These are phyloP conservation scores for Sesbania bispinosa DNA, from an alignment of 306 rosid genomes.

Conservation along the genomic window DNA sequence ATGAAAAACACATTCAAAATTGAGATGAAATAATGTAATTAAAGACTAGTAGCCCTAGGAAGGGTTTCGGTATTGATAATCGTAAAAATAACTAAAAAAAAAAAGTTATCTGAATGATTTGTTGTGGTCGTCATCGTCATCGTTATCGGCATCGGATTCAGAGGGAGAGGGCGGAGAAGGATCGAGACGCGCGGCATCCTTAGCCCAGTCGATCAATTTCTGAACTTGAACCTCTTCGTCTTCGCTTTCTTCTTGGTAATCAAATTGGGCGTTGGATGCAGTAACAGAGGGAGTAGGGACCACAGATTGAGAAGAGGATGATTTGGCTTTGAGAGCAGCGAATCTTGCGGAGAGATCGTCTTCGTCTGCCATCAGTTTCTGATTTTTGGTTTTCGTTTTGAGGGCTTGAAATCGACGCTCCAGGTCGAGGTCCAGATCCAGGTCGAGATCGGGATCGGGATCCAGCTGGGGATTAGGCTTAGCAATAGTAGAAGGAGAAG, in stretches of 20 bases:
- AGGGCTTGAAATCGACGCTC: slow-evolving; percentile 71
- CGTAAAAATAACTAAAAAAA: neutral
- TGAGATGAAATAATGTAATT: too few species aligned
- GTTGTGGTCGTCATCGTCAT: neutral
- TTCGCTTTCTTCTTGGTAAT: slow-evolving; percentile 23
- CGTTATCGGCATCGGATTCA: slow-evolving; percentile 13
- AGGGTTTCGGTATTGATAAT: too few species aligned
- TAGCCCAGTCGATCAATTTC: slow-evolving; percentile 80
- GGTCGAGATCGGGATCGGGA: neutral
- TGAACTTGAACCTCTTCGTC: slow-evolving; percentile 65
- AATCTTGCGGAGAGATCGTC: slow-evolving; percentile 58
- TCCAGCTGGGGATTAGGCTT: neutral
- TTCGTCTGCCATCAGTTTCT: neutral
- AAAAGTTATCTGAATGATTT: neutral
- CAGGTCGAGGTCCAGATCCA: slow-evolving; percentile 44
- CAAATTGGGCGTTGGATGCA: neutral
- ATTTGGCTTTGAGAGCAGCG: slow-evolving; percentile 57
- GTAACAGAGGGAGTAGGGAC: neutral
- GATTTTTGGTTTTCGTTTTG: slow-evolving; percentile 21
- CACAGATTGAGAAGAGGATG: neutral
- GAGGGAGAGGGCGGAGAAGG: slow-evolving; percentile 66
- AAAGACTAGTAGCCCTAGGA: too few species aligned
- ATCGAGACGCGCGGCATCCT: slow-evolving; percentile 85
- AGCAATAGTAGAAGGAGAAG: neutral
- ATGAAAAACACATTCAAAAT: too few species aligned